Base-by-base conservation (phyloP, 2,329 filamentous ascomycete genomes). In the Shiraia sp. region DNA sequence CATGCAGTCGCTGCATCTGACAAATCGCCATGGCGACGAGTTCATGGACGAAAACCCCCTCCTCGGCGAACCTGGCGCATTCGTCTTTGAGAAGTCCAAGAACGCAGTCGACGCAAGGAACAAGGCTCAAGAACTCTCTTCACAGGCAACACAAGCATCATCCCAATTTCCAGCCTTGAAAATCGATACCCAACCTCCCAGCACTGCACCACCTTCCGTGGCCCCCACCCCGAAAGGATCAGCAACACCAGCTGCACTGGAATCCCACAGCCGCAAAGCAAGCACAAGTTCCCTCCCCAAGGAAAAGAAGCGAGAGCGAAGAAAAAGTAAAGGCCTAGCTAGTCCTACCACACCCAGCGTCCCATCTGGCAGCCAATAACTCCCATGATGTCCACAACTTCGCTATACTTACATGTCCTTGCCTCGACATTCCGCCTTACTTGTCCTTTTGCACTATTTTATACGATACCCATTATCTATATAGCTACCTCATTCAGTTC, bases 21-120 rank as follows among this genome's bases (percentile, higher is more conserved):
- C 77, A 16, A 68, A 78, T 10, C 68, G 69, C 6, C 83, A 79
- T 56, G 79, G 75, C 10, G 75, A 81, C 50, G 82, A 85, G 49
- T 85, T 75, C 66, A 81, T 81, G 71, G 82, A 86, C 59, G 81
- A 85, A 54, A 82, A 79, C 45, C 81, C 82, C 0, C 66, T 86
- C 10, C 71, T 78, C 6, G 82, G 82, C 33, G 82, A 85, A 58
- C 82, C 83, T 0, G 82, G 82, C 22, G 76, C 75, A 4, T 84
- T 86, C 52, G 78, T 81, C 39, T 75, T 84, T 49, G 74, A 75
- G 4, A 68, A 69, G 24, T 73, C 75, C 2, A 66, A 63, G 17
- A 64, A 68, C 24, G 69, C 67, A 7, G 63, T 77, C 7, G 69
- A 72, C 45, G 72, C 73, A 30, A 47, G 65, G 26, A 65, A 69